These are phyloP conservation scores for Thuidium tamariscinum DNA, from an alignment of 225 moss, liverwort and hornwort genomes.

Conservation along the genomic window DNA sequence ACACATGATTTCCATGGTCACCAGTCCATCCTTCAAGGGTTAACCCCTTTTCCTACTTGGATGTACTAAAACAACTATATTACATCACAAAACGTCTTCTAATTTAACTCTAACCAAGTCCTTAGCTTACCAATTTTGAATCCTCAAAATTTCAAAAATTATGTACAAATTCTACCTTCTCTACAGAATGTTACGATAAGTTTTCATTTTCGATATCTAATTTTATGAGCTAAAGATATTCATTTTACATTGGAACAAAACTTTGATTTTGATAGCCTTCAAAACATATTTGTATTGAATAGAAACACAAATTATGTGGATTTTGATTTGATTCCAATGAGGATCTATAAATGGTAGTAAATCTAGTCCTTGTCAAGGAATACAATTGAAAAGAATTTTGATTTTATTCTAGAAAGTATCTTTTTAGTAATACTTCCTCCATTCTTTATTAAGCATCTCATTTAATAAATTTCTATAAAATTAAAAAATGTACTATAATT, in stretches of 20 bases:
- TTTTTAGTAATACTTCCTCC: fast-evolving
- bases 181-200: neutral
- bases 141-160: no score
- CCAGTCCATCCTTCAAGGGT: no score
- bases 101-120: no score
- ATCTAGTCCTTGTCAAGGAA: fast-evolving
- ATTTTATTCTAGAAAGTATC: neutral
- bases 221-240: neutral
- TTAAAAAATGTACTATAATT: neutral
- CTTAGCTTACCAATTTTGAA: no score
- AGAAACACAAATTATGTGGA: neutral
- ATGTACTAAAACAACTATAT: no score
- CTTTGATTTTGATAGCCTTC: neutral
- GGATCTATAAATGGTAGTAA: fast-evolving
- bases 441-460: fast-evolving
- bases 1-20: no score
- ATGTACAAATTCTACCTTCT: neutral
- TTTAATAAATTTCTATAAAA: fast-evolving
- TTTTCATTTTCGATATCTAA: neutral
- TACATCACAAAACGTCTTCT: no score
- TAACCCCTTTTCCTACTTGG: no score
- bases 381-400: neutral
- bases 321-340: neutral
- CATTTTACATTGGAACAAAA: neutral
- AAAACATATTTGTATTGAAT: neutral